Evolutionary conservation across 2,329 filamentous ascomycete species (phyloP).

Genomic region (Ophiostoma sp.): DNA sequence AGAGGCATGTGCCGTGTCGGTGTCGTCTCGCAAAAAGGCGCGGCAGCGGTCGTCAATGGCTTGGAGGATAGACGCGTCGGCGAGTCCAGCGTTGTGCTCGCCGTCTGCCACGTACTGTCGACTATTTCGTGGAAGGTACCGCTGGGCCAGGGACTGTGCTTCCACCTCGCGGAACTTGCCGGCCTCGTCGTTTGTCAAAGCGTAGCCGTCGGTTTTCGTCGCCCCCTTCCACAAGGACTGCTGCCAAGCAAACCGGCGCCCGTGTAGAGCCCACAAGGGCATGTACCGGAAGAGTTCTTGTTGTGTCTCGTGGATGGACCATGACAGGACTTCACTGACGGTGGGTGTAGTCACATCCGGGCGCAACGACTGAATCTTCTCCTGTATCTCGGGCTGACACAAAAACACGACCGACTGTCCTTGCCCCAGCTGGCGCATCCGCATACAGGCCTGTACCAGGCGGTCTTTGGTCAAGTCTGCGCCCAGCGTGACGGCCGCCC

Average conservation of each 20-base stretch:
- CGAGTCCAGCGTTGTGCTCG: background rate
- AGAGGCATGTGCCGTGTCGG: conserved; percentile 36
- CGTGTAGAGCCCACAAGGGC: conserved; percentile 63
- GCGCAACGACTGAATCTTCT: conserved; percentile 46
- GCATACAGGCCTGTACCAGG: conserved; percentile 70
- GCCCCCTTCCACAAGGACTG: conserved; percentile 1
- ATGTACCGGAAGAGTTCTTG: conserved; percentile 50
- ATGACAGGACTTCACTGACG: conserved; percentile 58
- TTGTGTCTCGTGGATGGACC: conserved; percentile 61
- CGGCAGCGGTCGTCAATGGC: conserved; percentile 40
- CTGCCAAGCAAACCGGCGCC: conserved; percentile 49
- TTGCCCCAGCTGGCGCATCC: conserved; percentile 67
- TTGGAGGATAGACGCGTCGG: background rate
- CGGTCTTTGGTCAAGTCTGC: conserved; percentile 66
- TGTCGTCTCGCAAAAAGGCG: conserved; percentile 38
- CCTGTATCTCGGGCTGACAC: conserved; percentile 58
- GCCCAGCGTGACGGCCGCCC: conserved; percentile 68
- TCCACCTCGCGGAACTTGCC: conserved; percentile 5
- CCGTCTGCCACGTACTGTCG: background rate
- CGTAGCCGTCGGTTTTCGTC: background rate
- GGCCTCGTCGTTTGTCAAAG: conserved; percentile 29
- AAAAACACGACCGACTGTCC: conserved; percentile 67
- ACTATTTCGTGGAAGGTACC: conserved; percentile 9
- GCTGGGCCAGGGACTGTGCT: conserved; percentile 16
- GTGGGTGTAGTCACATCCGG: conserved; percentile 3